Conservation (phyloP, 352 stramenopile genomes). For the Globisporangium paddicum region DNA sequence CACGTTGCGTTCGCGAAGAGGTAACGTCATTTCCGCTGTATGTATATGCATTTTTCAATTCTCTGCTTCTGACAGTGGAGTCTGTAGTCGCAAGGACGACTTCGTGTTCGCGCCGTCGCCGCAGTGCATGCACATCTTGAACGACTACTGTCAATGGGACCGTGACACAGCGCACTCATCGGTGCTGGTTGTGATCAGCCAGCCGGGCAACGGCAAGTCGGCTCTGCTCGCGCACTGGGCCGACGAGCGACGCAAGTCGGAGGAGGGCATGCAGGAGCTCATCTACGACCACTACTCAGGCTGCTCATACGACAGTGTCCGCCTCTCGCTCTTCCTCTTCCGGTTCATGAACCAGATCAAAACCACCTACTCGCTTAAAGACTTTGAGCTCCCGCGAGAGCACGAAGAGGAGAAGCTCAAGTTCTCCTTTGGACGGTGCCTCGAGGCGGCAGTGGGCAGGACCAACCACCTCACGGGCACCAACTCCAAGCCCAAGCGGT, state of each 20-base stretch:
- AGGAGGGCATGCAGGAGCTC: conserved; percentile 38
- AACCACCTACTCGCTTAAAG: conserved; percentile 54
- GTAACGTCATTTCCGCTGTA: conserved; percentile 9
- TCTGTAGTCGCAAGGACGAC: conserved; percentile 51
- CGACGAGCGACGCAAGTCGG: conserved; percentile 28
- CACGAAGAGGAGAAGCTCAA: conserved; percentile 86
- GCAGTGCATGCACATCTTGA: conserved; percentile 63
- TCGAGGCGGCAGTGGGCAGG: conserved; percentile 59
- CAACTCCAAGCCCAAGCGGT: conserved; percentile 36
- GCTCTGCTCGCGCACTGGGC: conserved; percentile 76
- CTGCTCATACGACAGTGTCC: conserved; percentile 82
- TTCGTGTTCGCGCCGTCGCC: conserved; percentile 58
- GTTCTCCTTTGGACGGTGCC: conserved; percentile 73
- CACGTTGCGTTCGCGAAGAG: conserved; percentile 70
- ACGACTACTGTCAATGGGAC: conserved; percentile 63
- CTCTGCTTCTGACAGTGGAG: not conserved
- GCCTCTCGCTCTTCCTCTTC: conserved; percentile 79
- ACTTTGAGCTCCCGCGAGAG: conserved; percentile 76
- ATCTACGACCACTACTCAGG: conserved; percentile 81
- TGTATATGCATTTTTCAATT: not conserved
- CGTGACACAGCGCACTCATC: conserved; percentile 24
- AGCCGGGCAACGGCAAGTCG: conserved; percentile 69
- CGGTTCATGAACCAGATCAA: conserved; percentile 81
- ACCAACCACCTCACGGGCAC: conserved; percentile 26
- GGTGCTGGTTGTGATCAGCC: conserved; percentile 55